Base-by-base conservation (phyloP, 257 asterid species). In the Cordia subcordata region DNA sequence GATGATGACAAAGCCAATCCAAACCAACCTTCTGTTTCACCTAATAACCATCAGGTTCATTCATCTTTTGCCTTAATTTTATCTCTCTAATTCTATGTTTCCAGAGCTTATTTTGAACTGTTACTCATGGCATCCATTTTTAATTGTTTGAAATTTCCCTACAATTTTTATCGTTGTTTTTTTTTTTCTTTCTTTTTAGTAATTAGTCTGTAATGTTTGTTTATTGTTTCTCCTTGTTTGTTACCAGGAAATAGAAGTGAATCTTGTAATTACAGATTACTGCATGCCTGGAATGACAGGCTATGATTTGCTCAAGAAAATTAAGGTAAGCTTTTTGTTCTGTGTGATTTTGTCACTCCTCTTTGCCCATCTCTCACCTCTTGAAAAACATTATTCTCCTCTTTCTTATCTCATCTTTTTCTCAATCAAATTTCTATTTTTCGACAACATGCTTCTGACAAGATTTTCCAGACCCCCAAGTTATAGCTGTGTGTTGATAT, bases 221-320 rank as follows among this genome's bases (percentile, higher is more conserved):
- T 55, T 22, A 53, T 15, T 18, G 39, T 35, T 17, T 32, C 49
- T 11, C 21, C 38, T 65, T 53, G 59, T 32, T 22, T 37, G n/a
- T 64, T 55, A 50, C 63, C 68, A 73, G 75, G 75, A 61, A 10
- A 53, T 68, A 15, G 64, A 64, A 52, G 68, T 73, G 18, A 51
- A 68, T 62, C 56, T 59, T 18, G 63, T 73, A 13, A 68, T 73
- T 12, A 68, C 79, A 12, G 79, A 73, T 52, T 73, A 73, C 11
- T 73, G 68, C 21, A 68, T 73, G 79, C 79, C 79, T 10, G 79
- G 79, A 55, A 64, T 73, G 79, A 68, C 79, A 20, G 79, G 79
- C 50, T 73, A 73, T 64, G 79, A 73, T 53, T 55, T 63, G 22
- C 64, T 73, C 23, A 68, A 71, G 70, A 77, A 62, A 68, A 76